These are phyloP conservation scores for Cryptococcus sp. DNA, from an alignment of 1,284 basidiomycete species.

Conservation along the genomic window DNA sequence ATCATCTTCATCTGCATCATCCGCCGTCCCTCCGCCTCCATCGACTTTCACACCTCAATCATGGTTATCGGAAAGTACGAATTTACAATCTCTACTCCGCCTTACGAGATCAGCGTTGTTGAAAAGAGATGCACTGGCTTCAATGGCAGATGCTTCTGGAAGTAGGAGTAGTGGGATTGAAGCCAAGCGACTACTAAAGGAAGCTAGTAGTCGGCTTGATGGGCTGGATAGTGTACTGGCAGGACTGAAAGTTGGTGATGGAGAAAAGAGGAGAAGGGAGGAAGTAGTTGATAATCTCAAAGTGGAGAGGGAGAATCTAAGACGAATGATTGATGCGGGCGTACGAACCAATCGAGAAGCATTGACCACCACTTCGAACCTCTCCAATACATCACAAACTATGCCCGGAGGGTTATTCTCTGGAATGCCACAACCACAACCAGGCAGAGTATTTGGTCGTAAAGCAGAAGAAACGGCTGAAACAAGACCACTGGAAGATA, in stretches of 20 bases:
- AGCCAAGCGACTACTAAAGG: slow-evolving; percentile 76
- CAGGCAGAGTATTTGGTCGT: slow-evolving; percentile 67
- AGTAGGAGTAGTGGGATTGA: slow-evolving; percentile 76
- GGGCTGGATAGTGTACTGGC: slow-evolving; percentile 66
- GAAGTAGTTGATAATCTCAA: slow-evolving; percentile 74
- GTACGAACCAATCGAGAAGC: slow-evolving; percentile 14
- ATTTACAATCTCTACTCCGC: slow-evolving; percentile 68
- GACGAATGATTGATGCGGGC: slow-evolving; percentile 44
- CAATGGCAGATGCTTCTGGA: slow-evolving; percentile 64
- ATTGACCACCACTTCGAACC: slow-evolving; percentile 5
- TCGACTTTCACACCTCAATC: slow-evolving; percentile 64
- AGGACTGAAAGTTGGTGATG: slow-evolving; percentile 58
- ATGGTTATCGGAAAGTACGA: slow-evolving; percentile 80
- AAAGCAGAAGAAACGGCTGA: slow-evolving; percentile 67
- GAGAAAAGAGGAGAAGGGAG: slow-evolving; percentile 72
- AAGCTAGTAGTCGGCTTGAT: slow-evolving; percentile 64
- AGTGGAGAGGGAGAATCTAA: slow-evolving; percentile 61
- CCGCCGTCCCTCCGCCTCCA: slow-evolving; percentile 16
- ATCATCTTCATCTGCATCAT: slow-evolving; percentile 5
- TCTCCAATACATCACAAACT: background rate
- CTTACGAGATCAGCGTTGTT: slow-evolving; percentile 77
- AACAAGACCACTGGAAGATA: slow-evolving; percentile 81
- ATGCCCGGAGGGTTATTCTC: slow-evolving; percentile 4
- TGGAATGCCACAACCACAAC: background rate
- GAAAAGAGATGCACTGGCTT: slow-evolving; percentile 75